Evolutionary conservation across 305 asterid genomes (phyloP), one percentile per base, ranked within the genome.

Genomic region (Stenogyne calaminthoides): DNA sequence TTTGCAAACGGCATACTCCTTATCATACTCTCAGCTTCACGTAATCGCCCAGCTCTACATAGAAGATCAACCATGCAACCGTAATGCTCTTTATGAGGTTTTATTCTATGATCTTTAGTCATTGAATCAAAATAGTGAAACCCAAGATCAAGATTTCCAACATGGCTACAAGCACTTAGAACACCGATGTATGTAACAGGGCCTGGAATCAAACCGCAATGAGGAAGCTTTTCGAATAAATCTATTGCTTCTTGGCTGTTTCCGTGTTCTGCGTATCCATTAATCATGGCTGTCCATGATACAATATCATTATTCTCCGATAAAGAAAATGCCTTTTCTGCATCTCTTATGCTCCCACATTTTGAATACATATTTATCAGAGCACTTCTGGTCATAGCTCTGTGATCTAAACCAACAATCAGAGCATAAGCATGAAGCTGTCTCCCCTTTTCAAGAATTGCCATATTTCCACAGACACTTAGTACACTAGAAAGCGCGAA

Each of bases 221-320:
- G 8, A 0, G 80, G 42, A 55, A 89, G 72, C 67, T 77, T 85
- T 74, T 91, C 89, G 51, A 93, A 93, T 76, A 89, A 83, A 73
- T 79, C 70, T n/a, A 93, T 86, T 46, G 97, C 96, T 84, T 93
- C 88, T 51, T 57, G 83, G 83, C 95, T 91, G 75, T 62, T 40
- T 54, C 97, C 98, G 70, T 93, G 98, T 60, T 91, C 96, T 29
- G 96, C 98, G 71, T 84, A 89, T 67, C 97, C 98, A 65, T 78
- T 87, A 60, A 93, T 93, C 97, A 91, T 88, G 76, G 96, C 91
- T 8, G 95, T 93, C 96, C 96, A 93, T 39, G 95, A 89, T 25
- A 88, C 80, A 37, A 91, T 80, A 77, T 91, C 97, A 76, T 83
- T 78, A 32, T 76, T 69, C 76, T 79, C 80, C 14, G 85, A 81